Evolutionary conservation across 495 filamentous ascomycete species (phyloP).

Genomic region (Geopyxis carbonaria): DNA sequence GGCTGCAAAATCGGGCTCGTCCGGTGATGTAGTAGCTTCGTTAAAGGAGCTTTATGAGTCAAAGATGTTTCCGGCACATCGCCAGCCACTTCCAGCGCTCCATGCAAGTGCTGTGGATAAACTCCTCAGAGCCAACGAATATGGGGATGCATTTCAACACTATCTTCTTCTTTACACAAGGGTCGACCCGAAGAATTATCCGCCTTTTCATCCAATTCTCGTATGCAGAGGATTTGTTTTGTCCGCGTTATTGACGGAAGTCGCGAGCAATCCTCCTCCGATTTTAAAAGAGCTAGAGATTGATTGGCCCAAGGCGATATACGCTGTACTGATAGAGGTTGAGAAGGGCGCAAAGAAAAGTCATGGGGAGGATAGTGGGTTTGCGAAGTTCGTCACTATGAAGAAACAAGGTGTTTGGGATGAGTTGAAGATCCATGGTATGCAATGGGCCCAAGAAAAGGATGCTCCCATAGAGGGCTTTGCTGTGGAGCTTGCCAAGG

Average conservation of each 20-base stretch:
- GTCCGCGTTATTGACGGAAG: constrained; percentile 14
- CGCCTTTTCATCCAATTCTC: constrained; percentile 16
- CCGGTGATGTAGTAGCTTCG: too few species aligned
- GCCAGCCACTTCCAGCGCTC: constrained; percentile 14
- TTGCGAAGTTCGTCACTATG: constrained; percentile 10
- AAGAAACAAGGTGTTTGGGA: constrained; percentile 15
- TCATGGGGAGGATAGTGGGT: constrained; percentile 11
- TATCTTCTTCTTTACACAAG: constrained; percentile 10
- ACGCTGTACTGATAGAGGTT: constrained; percentile 15
- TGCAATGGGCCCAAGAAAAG: too few species aligned
- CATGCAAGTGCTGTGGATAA: constrained; percentile 12
- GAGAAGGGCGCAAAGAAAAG: constrained; percentile 13
- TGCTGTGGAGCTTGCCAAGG: too few species aligned
- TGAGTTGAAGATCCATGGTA: constrained; percentile 13
- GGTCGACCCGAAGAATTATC: constrained; percentile 14
- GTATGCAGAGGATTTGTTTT: constrained; percentile 17
- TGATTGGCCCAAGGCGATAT: constrained; percentile 19
- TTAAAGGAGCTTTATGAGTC: constrained; percentile 9
- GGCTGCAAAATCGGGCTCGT: too few species aligned
- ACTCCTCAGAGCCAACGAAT: constrained; percentile 8
- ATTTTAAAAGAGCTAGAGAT: constrained; percentile 3
- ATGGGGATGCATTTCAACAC: constrained; percentile 13
- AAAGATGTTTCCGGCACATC: constrained; percentile 9
- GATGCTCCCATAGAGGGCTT: too few species aligned
- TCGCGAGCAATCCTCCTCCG: constrained; percentile 4